phyloP scores from a whole-genome alignment of 768 basidiomycete genomes.

The Russula compacta region DNA sequence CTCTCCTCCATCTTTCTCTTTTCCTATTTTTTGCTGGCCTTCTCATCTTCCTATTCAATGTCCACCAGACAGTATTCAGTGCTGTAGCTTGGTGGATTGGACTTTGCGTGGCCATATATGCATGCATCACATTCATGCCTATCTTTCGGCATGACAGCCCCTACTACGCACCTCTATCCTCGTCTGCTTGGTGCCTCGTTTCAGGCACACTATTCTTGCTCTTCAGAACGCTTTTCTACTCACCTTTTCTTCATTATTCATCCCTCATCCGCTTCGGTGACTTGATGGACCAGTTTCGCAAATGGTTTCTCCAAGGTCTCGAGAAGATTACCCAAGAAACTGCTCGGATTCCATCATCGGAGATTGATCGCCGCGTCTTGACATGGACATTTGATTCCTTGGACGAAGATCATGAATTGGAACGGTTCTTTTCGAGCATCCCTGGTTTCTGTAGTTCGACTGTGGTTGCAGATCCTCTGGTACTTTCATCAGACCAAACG shows the following conservation, averaged over 20 bases:
- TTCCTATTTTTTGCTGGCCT: no score
- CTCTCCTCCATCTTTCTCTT: no score
- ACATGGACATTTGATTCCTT: neutral
- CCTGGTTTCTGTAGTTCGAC: neutral
- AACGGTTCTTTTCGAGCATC: neutral
- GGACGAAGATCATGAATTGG: neutral
- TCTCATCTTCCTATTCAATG: no score
- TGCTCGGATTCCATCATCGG: neutral
- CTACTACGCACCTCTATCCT: neutral
- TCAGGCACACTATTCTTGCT: neutral
- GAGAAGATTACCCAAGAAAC: neutral
- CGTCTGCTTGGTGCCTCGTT: neutral
- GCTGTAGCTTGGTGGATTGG: no score
- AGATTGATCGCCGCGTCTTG: neutral
- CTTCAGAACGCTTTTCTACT: neutral
- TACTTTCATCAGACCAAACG: neutral
- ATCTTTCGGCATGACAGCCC: neutral
- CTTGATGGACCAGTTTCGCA: neutral
- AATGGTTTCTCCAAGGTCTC: neutral
- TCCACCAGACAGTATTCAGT: no score
- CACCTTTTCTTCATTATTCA: neutral
- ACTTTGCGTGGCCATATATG: neutral
- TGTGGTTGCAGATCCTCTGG: neutral
- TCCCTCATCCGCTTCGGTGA: neutral
- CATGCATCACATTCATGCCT: neutral